These are phyloP conservation scores for Kazachstania sp. DNA, from an alignment of 1,139 yeast species.

Conservation along the genomic window DNA sequence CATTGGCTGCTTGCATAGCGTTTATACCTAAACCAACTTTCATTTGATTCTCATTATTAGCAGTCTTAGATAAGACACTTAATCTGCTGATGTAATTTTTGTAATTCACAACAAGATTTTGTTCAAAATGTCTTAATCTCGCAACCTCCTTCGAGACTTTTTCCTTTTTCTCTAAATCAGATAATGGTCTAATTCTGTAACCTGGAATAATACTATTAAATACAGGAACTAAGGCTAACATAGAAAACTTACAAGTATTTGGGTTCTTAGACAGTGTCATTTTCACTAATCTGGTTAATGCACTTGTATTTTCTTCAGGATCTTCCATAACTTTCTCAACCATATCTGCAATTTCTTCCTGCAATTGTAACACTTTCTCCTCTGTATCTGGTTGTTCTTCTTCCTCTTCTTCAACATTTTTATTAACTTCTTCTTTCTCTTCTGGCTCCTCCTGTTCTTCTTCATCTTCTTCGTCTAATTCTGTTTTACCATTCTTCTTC, in stretches of 20 bases:
- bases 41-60: slow-evolving; percentile 35
- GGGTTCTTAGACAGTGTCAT: slow-evolving; percentile 63
- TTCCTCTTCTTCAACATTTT: slow-evolving; percentile 43
- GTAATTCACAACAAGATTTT: slow-evolving; percentile 61
- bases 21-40: slow-evolving; percentile 32
- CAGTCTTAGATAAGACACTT: slow-evolving; percentile 32
- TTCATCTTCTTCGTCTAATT: slow-evolving; percentile 23
- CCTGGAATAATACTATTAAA: slow-evolving; percentile 84
- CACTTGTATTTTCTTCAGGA: slow-evolving; percentile 74
- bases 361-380: slow-evolving; percentile 50
- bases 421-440: slow-evolving; percentile 39
- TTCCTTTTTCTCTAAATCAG: slow-evolving; percentile 73
- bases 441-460: slow-evolving; percentile 17
- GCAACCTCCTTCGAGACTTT: slow-evolving; percentile 78
- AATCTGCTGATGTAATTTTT: slow-evolving; percentile 57
- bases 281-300: slow-evolving; percentile 60
- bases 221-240: slow-evolving; percentile 73
- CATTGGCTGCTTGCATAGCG: slow-evolving; percentile 57
- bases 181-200: slow-evolving; percentile 72
- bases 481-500: slow-evolving; percentile 26
- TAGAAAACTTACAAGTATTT: slow-evolving; percentile 62
- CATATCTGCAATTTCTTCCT: slow-evolving; percentile 75
- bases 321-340: slow-evolving; percentile 77
- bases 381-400: slow-evolving; percentile 46
- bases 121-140: slow-evolving; percentile 69